Base-by-base conservation (phyloP, 129 eudicot species). In the Solidago caesia region DNA sequence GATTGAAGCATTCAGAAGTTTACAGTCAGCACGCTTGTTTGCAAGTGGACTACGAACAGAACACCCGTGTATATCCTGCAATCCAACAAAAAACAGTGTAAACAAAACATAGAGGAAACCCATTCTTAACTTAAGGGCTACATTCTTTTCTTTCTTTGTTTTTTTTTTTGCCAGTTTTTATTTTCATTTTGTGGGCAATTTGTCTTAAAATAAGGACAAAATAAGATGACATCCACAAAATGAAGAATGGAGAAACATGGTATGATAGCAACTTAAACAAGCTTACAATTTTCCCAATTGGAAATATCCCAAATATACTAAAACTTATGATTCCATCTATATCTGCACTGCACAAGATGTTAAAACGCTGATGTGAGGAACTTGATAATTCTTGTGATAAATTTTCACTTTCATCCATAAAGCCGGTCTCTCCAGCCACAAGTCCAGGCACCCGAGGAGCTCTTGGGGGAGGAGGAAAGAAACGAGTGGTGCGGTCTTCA, bases 401-500 rank as follows among this genome's bases (percentile, higher is more conserved):
- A 77, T 86, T 89, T 67, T 94, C 98, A 74, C 42, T 81, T 72
- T 85, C 92, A 79, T 94, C 98, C 91, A 87, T 83, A 77, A 90
- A 87, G 45, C 93, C 89, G 70, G 84, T 83, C 70, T 94, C 98
- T 49, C 96, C 98, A 26, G 93, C 79, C 53, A 90, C 89, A 67
- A 94, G 85, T 75, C 98, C 98, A 76, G 93, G 93, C 75, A 82
- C 78, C 74, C 89, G 82, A 80, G 99, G 99, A 67, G 73, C 84
- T 82, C 99, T 87, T 80, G 99, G 99, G 21, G 91, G 88, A 72
- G 96, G 88, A 67, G 99, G 99, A 70, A 94, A 91, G 81, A 94
- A 94, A 71, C 94, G 99, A 68, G 92, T 74, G 70, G 97, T 90
- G 69, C 97, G 91, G 65, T 94, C 99, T 82, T 94, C 97, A 81